These are phyloP conservation scores for Ensete ventricosum DNA, from an alignment of 176 grass and related monocot species.

Conservation along the genomic window DNA sequence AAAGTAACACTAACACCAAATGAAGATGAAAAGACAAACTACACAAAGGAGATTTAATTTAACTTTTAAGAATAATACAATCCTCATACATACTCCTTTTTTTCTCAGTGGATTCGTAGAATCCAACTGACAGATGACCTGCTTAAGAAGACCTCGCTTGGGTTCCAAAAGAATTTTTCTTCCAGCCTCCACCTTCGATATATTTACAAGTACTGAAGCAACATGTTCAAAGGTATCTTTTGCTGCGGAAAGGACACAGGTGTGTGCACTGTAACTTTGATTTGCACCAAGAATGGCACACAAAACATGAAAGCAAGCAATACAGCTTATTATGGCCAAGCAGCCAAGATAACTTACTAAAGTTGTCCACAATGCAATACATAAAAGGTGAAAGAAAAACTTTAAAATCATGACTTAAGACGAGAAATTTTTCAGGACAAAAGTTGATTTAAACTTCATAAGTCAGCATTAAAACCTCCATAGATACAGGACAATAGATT, in stretches of 20 bases:
- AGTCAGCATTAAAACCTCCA: background rate
- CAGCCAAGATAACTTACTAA: background rate
- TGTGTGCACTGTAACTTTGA: background rate
- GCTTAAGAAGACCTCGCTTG: slow-evolving; percentile 79
- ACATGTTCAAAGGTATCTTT: slow-evolving; percentile 80
- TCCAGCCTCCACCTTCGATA: slow-evolving; percentile 83
- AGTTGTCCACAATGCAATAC: background rate
- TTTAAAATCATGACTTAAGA: background rate
- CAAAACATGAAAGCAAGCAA: no score
- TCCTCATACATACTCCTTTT: slow-evolving; percentile 53
- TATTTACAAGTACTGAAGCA: slow-evolving; percentile 82
- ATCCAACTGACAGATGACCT: slow-evolving; percentile 75
- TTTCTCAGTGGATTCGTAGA: slow-evolving; percentile 90
- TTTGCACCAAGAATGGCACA: background rate
- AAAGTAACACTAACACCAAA: background rate
- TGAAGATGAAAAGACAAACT: no score
- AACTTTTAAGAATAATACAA: background rate
- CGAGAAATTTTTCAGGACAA: no score
- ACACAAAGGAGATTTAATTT: background rate
- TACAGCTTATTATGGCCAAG: background rate
- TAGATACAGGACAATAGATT: no score
- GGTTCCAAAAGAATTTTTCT: slow-evolving; percentile 81
- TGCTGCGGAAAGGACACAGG: slow-evolving; percentile 21
- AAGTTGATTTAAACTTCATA: background rate
- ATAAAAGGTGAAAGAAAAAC: background rate